Evolutionary conservation across 306 rosid species (phyloP), one percentile per base, ranked within the genome.

Genomic region (Carpinus fangiana): DNA sequence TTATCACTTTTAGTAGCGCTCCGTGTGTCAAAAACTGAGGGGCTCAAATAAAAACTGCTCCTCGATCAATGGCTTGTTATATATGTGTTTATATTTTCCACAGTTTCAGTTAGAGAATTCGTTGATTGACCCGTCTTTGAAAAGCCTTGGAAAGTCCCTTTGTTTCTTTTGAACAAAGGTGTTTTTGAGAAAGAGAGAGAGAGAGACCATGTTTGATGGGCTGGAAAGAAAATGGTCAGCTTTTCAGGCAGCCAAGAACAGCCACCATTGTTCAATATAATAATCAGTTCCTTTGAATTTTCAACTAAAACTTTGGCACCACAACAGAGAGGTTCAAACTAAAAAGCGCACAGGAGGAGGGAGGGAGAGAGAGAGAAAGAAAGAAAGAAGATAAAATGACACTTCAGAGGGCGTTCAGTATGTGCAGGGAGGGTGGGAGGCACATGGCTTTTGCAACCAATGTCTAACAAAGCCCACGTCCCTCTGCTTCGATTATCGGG

Each of bases 401-500:
- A 74, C 50, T 61, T 50, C 21, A 70, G 74, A 12, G 62, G 55
- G 77, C 79, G 82, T 77, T 76, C 82, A 68, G 69, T 51, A 66
- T 34, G n/a, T 83, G 82, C 69, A 81, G 79, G 76, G 86, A 78
- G 89, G 91, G 91, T 90, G 97, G 93, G 87, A 77, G 79, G 94
- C 97, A 92, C 97, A 90, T 92, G 97, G 89, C 69, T 76, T 78
- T 82, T 73, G 84, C 70, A 83, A 82, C 59, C 83, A 85, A 87
- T 87, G 90, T 83, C 86, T 87, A 83, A 83, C 34, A 75, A 78
- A 85, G 83, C 87, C 92, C 94, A 87, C 91, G 90, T 89, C 91
- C 86, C 75, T 70, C 80, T 92, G 94, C 88, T 85, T 80, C 73
- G 81, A 82, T 88, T 78, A 88, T 87, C 62, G 93, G 84, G 81